Evolutionary conservation across 1,139 yeast genomes (phyloP), one percentile per base, ranked within the genome.

Genomic region (Candida tropicalis): DNA sequence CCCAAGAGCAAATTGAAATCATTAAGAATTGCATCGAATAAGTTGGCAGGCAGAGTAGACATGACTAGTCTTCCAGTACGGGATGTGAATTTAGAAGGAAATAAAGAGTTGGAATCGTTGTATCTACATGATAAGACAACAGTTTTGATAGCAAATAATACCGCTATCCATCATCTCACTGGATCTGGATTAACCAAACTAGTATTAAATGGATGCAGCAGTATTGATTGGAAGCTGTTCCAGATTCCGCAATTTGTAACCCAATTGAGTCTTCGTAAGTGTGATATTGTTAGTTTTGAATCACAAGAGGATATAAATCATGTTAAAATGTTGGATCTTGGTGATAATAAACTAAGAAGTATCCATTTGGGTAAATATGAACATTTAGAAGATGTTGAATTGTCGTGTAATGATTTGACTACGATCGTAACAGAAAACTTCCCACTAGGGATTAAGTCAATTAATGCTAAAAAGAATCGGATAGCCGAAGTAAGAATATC

Each of bases 181-280:
- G 53, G 53, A 1, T 20, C 41, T 27, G 46, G 47, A 8, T 38
- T 50, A n/a, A 43, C 44, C 2, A 46, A 45, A 32, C 33, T 50
- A 10, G 33, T 37, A 10, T 35, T 50, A 16, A 38, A 50, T 36
- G 50, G 49, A 20, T 50, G 53, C 24, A 38, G 15, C 18, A 32
- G 38, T n/a, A 41, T 48, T 27, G 44, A 46, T 35, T 46, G 45
- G 47, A 42, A 39, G 11, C 9, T 28, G 5, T 48, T 50, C 18
- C 15, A 27, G 12, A 22, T 48, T 18, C 52, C 51, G 16, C 28
- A 38, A 11, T 39, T 16, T 16, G 40, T 46, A 1, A 25, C 34
- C 16, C 47, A 47, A 25, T 43, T 50, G 23, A 44, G 48, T 34
- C 38, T 48, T 28, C 42, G 44, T 25, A 36, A 44, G 20, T 49